Evolutionary conservation across 257 asterid species (phyloP).

Genomic region (Craterostigma plantagineum): DNA sequence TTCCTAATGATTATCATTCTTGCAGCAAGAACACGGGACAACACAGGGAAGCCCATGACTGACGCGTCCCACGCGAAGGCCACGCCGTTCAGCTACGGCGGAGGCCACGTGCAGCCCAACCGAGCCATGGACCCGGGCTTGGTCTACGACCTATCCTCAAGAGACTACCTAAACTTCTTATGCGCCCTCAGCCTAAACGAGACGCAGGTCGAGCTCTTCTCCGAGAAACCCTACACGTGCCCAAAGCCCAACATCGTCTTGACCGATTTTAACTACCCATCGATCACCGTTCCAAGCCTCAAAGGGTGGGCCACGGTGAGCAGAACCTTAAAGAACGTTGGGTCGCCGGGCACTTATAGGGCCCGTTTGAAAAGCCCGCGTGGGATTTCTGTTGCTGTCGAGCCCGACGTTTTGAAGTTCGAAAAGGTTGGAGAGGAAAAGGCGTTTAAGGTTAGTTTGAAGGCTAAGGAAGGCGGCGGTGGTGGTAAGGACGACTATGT

Average conservation of each 20-base stretch:
- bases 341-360: conserved; percentile 41
- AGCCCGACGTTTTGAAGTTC: conserved; percentile 31
- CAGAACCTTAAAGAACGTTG: conserved; percentile 66
- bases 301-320: conserved; percentile 26
- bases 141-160: conserved; percentile 38
- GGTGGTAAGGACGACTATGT: conserved; percentile 20
- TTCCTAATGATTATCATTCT: too few species aligned
- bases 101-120: conserved; percentile 80
- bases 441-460: conserved; percentile 24
- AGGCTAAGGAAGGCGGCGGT: conserved; percentile 12
- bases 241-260: conserved; percentile 19
- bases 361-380: conserved; percentile 31
- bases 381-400: conserved; percentile 26
- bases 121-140: conserved; percentile 90
- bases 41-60: conserved; percentile 30
- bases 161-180: conserved; percentile 48
- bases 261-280: conserved; percentile 55
- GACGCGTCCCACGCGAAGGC: conserved; percentile 41
- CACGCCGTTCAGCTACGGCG: conserved; percentile 70
- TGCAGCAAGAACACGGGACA: conserved; percentile 56
- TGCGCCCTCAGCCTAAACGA: conserved; percentile 48
- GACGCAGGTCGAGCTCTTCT: conserved; percentile 24
- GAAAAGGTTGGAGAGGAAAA: conserved; percentile 40
- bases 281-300: conserved; percentile 66
- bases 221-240: conserved; percentile 22